Evolutionary conservation across 2,329 filamentous ascomycete genomes (phyloP), one percentile per base, ranked within the genome.

Genomic region (Neoarthrinium moseri): DNA sequence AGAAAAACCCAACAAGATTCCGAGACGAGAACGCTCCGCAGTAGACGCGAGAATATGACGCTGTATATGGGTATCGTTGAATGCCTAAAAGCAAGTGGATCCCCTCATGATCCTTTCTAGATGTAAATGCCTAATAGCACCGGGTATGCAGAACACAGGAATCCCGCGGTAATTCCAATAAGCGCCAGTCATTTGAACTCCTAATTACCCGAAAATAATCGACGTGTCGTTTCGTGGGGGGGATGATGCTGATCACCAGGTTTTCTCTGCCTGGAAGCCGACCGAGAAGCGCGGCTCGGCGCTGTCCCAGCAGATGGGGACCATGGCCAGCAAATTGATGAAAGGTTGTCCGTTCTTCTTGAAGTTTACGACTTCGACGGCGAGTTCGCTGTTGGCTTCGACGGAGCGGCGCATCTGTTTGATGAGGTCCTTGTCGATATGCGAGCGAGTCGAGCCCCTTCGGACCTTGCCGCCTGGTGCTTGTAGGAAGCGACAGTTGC

Each of bases 401-500:
- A 81, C 60, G 2, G 77, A 72, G 23, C 67, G 61, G 6, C 67
- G 65, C 67, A 82, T 72, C 33, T 51, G 80, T 27, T 80, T 71
- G 4, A 89, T 74, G 0, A 81, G 80, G 44, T 81, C 73, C 51
- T 84, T 78, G 57, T 89, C 83, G 46, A 86, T 78, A 56, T 86
- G 82, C 58, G 83, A 81, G 41, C 85, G 76, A 45, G 77, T 74
- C 6, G 81, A 69, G 13, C 80, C 80, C 11, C 78, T 65, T 45
- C 77, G 66, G 32, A 88, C 80, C 47, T 80, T 77, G 4, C 85
- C 86, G 40, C 84, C 83, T 0, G 89, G 88, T 0, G 80, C 80
- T 60, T 95, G 91, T 12, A 96, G 74, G 59, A 95, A 95, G 10
- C 89, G 86, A 61, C 89, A 95, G 63, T 95, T 95, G 36, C 79